phyloP scores from a whole-genome alignment of 2,329 filamentous ascomycete genomes.

The Niveomyces coronatus region DNA sequence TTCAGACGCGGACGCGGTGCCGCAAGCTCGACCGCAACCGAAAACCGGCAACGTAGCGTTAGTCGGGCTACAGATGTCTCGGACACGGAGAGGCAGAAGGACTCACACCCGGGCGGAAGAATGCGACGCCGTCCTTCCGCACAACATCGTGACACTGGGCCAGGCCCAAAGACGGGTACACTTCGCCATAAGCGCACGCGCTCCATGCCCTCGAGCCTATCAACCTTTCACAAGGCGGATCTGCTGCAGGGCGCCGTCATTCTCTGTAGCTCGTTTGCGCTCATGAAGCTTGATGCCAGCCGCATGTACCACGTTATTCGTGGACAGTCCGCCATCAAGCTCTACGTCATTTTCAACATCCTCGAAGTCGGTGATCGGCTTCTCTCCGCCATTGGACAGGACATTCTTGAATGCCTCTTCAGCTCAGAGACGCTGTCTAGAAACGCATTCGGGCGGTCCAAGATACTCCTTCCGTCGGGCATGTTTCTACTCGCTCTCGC shows the following conservation, averaged over 20 bases:
- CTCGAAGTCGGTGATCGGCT: conserved; percentile 87
- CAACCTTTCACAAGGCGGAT: conserved; percentile 89
- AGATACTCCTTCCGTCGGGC: conserved; percentile 76
- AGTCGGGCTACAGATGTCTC: conserved; percentile 20
- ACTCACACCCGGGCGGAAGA: neutral
- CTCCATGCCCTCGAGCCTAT: conserved; percentile 74
- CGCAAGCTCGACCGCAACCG: conserved; percentile 23
- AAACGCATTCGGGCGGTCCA: conserved; percentile 79
- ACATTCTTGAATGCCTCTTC: conserved; percentile 92
- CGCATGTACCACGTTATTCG: conserved; percentile 97
- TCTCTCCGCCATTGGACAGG: conserved; percentile 84
- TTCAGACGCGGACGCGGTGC: conserved; percentile 23
- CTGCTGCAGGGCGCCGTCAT: conserved; percentile 85
- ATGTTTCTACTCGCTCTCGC: conserved; percentile 80
- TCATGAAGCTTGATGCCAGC: conserved; percentile 90
- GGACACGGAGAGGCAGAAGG: conserved; percentile 4
- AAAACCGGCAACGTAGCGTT: conserved; percentile 28
- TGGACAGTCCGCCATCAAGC: conserved; percentile 91
- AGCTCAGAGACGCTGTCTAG: conserved; percentile 86
- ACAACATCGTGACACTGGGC: conserved; percentile 15
- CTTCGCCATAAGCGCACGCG: conserved; percentile 63
- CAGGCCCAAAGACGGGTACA: conserved; percentile 23
- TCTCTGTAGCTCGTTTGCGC: conserved; percentile 68
- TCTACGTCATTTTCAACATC: conserved; percentile 98
- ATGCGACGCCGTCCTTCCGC: conserved; percentile 12